phyloP scores from a whole-genome alignment of 495 filamentous ascomycete species.

The Cercophora samala region DNA sequence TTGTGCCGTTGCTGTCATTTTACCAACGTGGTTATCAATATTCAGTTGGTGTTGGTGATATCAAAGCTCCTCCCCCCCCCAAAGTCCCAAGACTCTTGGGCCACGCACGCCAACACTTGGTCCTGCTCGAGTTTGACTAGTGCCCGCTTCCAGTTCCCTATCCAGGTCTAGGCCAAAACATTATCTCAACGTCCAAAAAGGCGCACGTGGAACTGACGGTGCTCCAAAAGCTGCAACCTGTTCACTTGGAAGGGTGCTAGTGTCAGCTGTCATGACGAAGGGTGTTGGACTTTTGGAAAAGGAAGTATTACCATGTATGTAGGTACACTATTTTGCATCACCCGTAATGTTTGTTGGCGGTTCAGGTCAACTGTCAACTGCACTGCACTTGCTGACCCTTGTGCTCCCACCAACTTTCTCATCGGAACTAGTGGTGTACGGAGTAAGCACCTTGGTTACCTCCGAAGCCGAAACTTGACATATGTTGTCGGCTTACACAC shows the following conservation, averaged over 20 bases:
- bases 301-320: no score
- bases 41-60: not conserved
- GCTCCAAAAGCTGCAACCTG: not conserved
- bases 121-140: not conserved
- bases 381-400: not conserved
- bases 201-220: no score
- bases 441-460: not conserved
- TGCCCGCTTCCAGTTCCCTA: not conserved
- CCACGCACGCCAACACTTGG: not conserved
- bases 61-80: not conserved
- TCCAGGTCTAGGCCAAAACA: not conserved
- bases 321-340: no score
- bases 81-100: not conserved
- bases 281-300: no score
- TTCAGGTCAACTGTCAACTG: not conserved
- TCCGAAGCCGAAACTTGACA: not conserved
- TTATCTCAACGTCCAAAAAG: not conserved
- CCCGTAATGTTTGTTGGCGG: no score
- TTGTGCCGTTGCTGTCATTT: not conserved
- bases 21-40: not conserved
- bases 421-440: no score
- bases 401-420: not conserved
- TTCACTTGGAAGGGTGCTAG: not conserved
- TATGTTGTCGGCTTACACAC: not conserved
- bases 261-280: no score